phyloP scores from a whole-genome alignment of 2,329 filamentous ascomycete species.

The Botrytis hyacinthi region DNA sequence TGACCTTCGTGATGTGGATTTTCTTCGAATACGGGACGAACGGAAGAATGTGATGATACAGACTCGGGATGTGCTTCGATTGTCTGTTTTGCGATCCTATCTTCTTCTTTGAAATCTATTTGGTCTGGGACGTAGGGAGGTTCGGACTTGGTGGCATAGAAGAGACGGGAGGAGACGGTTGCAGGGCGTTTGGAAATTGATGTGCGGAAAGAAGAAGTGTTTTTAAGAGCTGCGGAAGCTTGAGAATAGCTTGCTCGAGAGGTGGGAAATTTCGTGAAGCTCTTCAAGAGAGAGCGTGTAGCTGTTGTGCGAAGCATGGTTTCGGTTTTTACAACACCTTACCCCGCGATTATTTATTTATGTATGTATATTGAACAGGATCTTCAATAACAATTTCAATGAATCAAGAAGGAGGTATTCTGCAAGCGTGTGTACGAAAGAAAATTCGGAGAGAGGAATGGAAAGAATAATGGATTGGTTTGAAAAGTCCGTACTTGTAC shows the following conservation, averaged over 20 bases:
- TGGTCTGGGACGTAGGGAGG: constrained; percentile 37
- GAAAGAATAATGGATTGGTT: neutral
- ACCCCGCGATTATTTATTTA: constrained; percentile 30
- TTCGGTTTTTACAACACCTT: constrained; percentile 23
- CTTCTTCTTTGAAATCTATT: constrained; percentile 57
- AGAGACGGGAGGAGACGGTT: constrained; percentile 42
- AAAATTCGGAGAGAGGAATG: neutral
- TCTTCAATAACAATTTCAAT: constrained; percentile 11
- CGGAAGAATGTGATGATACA: constrained; percentile 58
- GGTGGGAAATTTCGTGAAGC: constrained; percentile 31
- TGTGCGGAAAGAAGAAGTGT: constrained; percentile 26
- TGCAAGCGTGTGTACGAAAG: neutral
- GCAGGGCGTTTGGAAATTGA: constrained; percentile 31
- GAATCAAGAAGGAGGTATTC: neutral
- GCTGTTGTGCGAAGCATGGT: constrained; percentile 38
- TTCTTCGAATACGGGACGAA: constrained; percentile 50
- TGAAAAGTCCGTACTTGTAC: neutral
- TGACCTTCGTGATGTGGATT: constrained; percentile 42
- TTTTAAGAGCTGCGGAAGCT: constrained; percentile 31
- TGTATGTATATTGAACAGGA: constrained; percentile 14
- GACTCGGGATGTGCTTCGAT: constrained; percentile 58
- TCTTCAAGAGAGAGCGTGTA: constrained; percentile 35
- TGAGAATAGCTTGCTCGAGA: constrained; percentile 32
- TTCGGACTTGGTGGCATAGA: constrained; percentile 42
- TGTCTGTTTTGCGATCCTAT: constrained; percentile 51